Evolutionary conservation across 345 rosid genomes (phyloP).

Genomic region (Ceriops decandra): DNA sequence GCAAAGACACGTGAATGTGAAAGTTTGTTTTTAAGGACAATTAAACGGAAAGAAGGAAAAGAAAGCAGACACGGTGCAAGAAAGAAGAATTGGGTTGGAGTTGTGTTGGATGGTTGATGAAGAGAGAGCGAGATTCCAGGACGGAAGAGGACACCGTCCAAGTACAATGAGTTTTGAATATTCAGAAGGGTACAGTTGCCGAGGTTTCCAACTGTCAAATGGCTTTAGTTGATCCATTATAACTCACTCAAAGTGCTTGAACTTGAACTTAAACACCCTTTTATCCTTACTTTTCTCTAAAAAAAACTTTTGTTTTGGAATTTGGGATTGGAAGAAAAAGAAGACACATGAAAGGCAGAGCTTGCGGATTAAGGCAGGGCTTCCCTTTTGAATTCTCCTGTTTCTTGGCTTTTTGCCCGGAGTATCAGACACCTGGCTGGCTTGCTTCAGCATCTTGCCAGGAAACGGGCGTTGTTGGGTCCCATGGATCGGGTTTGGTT

Average conservation of each 20-base stretch:
- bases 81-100: not conserved
- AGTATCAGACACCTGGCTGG: constrained; percentile 4
- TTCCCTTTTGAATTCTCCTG: not conserved
- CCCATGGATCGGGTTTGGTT: not conserved
- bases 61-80: constrained; percentile 11
- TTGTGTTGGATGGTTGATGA: not conserved
- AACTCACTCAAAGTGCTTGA: not conserved
- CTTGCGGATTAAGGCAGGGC: not conserved
- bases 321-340: constrained; percentile 5
- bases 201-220: constrained; percentile 37
- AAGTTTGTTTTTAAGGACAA: constrained; percentile 41
- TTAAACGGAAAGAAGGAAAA: constrained; percentile 41
- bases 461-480: not conserved
- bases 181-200: constrained; percentile 17
- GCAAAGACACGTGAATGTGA: constrained; percentile 6
- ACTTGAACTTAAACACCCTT: not conserved
- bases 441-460: constrained; percentile 1
- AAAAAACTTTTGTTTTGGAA: not conserved
- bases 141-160: constrained; percentile 6
- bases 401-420: not conserved
- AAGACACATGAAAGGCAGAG: not conserved
- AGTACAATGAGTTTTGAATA: constrained; percentile 18
- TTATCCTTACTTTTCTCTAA: not conserved
- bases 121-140: constrained; percentile 24
- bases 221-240: constrained; percentile 3